A percentile compares a stretch with the other conserved stretches of the same genome.
phyloP scores from a whole-genome alignment of 257 asterid species.

The Nicotiana paniculata region DNA sequence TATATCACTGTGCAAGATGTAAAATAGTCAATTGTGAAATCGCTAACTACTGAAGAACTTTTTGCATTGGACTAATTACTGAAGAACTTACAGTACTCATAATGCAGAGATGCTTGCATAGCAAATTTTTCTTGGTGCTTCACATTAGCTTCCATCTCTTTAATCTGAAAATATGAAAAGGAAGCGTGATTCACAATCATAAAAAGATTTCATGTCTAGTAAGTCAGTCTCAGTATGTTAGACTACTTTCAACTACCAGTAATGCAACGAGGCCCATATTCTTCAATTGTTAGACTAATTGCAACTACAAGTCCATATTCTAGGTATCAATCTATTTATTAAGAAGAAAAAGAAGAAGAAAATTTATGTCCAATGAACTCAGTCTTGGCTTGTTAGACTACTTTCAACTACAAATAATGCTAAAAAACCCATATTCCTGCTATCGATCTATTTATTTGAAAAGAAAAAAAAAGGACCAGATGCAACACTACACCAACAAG shows the following conservation, averaged over 20 bases:
- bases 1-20: not conserved
- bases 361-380: not conserved
- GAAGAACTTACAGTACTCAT: slow-evolving; percentile 53
- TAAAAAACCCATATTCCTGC: not conserved
- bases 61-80: not conserved
- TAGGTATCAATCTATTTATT: not conserved
- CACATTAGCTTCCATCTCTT: slow-evolving; percentile 69
- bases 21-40: not conserved
- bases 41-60: slow-evolving; percentile 23
- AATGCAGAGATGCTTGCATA: slow-evolving; percentile 43
- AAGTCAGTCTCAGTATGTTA: not conserved
- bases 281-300: not conserved
- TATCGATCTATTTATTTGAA: not conserved
- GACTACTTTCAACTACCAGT: not conserved
- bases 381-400: not conserved
- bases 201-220: slow-evolving; percentile 3
- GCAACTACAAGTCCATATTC: not conserved
- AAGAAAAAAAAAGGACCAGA: not conserved
- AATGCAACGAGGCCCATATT: not conserved
- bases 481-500: not conserved
- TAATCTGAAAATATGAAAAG: slow-evolving; percentile 38
- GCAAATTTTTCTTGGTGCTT: slow-evolving; percentile 72
- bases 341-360: not conserved
- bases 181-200: slow-evolving; percentile 8
- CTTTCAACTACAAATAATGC: not conserved